These are phyloP conservation scores for Fraxinus floribunda DNA, from an alignment of 305 asterid species.

Conservation along the genomic window DNA sequence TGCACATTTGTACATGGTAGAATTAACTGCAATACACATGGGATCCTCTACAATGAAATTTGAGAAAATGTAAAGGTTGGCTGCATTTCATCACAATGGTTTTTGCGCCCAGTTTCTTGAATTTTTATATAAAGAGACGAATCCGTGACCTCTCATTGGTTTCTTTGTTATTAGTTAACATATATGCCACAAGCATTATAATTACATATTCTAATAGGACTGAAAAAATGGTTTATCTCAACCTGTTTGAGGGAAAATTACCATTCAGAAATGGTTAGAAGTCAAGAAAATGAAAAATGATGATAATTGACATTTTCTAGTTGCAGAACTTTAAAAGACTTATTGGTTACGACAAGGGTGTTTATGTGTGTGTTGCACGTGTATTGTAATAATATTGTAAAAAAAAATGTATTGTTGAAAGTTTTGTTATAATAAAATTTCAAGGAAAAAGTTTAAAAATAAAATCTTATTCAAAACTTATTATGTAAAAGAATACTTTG, in stretches of 20 bases:
- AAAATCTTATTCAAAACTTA: no score
- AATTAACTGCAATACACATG: neutral
- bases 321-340: neutral
- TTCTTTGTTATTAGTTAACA: neutral
- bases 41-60: neutral
- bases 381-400: no score
- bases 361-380: no score
- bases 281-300: neutral
- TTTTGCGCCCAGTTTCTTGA: neutral
- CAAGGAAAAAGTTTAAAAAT: no score
- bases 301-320: neutral
- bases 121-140: neutral
- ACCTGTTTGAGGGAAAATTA: neutral
- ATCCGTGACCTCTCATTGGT: neutral
- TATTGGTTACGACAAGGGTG: neutral
- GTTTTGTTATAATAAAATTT: no score
- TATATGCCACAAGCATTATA: neutral
- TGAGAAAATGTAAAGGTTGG: neutral
- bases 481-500: no score
- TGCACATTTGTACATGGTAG: neutral
- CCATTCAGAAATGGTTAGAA: conserved; percentile 16
- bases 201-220: neutral
- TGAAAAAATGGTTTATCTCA: neutral
- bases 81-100: conserved; percentile 7
- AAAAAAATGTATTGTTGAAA: no score